Percentiles rank a stretch among this genome's conserved stretches.
These are phyloP conservation scores for Cladosporium halotolerans DNA, from an alignment of 2,329 filamentous ascomycete species.

Conservation along the genomic window DNA sequence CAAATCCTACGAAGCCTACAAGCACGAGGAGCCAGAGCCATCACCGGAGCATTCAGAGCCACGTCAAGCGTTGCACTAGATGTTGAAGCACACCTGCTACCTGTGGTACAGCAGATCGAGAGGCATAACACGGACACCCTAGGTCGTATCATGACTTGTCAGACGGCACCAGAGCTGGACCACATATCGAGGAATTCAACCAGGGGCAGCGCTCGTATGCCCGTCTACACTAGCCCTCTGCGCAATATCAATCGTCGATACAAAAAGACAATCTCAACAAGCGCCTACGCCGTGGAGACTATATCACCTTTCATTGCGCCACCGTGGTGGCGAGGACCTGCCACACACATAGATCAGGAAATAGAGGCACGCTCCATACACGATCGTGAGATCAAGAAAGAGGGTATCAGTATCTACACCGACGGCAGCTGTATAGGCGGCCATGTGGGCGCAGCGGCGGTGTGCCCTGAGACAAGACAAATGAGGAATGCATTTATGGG, in stretches of 20 bases:
- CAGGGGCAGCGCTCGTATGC: neutral
- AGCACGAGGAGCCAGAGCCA: constrained; percentile 9
- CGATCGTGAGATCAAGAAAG: neutral
- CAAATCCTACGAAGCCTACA: constrained; percentile 4
- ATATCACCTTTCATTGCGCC: constrained; percentile 4
- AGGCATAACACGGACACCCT: constrained; percentile 6
- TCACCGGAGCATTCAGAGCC: constrained; percentile 4
- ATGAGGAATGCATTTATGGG: neutral
- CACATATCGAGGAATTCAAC: neutral
- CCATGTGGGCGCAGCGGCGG: neutral
- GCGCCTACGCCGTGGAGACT: constrained; percentile 2
- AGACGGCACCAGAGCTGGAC: neutral
- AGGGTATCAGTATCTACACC: constrained; percentile 5
- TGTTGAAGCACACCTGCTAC: constrained; percentile 6
- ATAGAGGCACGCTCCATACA: constrained; percentile 1
- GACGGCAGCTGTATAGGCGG: constrained; percentile 3
- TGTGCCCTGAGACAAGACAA: neutral
- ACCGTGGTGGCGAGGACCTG: neutral
- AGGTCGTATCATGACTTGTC: constrained; percentile 1
- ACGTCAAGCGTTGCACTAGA: constrained; percentile 9
- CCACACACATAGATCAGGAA: constrained; percentile 3
- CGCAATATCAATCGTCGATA: neutral
- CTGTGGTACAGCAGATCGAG: constrained; percentile 6
- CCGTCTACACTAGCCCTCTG: constrained; percentile 5
- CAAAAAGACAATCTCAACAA: neutral